phyloP scores from a whole-genome alignment of 768 basidiomycete species.

The Tricholoma terreum region DNA sequence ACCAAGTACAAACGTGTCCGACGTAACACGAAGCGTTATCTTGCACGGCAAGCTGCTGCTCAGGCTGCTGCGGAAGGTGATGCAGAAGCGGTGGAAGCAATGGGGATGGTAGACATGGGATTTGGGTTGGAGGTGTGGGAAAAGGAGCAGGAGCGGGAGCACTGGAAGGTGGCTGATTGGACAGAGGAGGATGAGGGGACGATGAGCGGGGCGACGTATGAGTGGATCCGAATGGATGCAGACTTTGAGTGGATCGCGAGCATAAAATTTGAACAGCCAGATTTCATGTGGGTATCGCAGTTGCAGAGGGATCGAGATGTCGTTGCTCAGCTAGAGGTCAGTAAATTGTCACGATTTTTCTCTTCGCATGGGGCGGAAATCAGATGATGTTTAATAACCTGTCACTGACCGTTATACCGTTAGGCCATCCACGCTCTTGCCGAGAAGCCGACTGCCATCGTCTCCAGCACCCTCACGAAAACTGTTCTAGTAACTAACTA shows the following conservation, averaged over 20 bases:
- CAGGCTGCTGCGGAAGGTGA: slow-evolving; percentile 93
- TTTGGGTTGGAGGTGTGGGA: slow-evolving; percentile 96
- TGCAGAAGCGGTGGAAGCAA: slow-evolving; percentile 87
- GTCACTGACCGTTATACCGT: neutral
- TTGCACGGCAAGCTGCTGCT: slow-evolving; percentile 88
- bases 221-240: slow-evolving; percentile 99
- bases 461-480: slow-evolving; percentile 89
- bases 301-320: slow-evolving; percentile 95
- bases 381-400: neutral
- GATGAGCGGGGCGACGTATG: slow-evolving; percentile 96
- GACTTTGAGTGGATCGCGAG: slow-evolving; percentile 99
- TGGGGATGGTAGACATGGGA: slow-evolving; percentile 91
- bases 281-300: slow-evolving; percentile 99
- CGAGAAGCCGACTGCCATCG: slow-evolving; percentile 77
- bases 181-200: slow-evolving; percentile 91
- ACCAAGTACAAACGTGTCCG: slow-evolving; percentile 98
- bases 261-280: slow-evolving; percentile 90
- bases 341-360: slow-evolving; percentile 19
- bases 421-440: slow-evolving; percentile 90
- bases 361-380: neutral
- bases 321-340: slow-evolving; percentile 92
- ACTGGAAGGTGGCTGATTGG: slow-evolving; percentile 98
- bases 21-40: slow-evolving; percentile 92
- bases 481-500: slow-evolving; percentile 94
- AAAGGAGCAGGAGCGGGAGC: slow-evolving; percentile 86